Evolutionary conservation across 2,329 filamentous ascomycete species (phyloP), one percentile per base, ranked within the genome.

Genomic region (Zopfia rhizophila): DNA sequence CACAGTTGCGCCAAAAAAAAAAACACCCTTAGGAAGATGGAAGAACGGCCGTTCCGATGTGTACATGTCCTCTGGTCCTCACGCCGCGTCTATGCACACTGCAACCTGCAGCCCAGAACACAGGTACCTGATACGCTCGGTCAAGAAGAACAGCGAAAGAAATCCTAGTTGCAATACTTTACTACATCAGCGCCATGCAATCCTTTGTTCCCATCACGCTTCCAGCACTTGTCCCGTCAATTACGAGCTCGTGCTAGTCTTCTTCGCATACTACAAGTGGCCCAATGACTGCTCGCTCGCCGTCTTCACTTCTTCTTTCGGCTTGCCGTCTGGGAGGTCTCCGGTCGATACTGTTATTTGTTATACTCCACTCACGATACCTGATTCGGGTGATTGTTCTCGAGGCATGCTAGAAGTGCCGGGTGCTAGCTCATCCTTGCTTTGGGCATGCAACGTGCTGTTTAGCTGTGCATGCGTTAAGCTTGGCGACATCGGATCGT

Each of bases 241-340:
- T 49, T 32, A 65, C 21, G 59, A 59, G 31, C 61, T 62, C 17
- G 42, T 46, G 37, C 43, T 45, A 29, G 48, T 45, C 39, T 48
- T 58, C 13, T 56, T 55, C n/a, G n/a, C n/a, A n/a, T n/a, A n/a
- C n/a, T n/a, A n/a, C 35, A 71, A 30, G 44, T 70, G 68, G 2
- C 66, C 66, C 16, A 72, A 33, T 3, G 39, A 43, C 47, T 72
- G 69, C 32, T 68, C 65, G 14, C 67, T 69, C 2, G 62, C 59
- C 14, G 63, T 61, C 37, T 70, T 65, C 57, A 74, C 60, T 33
- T 77, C 63, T 6, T 64, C 58, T 50, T 76, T 72, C 8, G 73
- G 70, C 17, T 60, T 58, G 2, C 75, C 75, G 25, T 64, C 74
- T 0, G 75, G 74, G 3, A 77, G 59, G n/a, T 73, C 69, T n/a